Evolutionary conservation across 352 stramenopile genomes (phyloP).

Genomic region (Pseudoperonospora humuli): DNA sequence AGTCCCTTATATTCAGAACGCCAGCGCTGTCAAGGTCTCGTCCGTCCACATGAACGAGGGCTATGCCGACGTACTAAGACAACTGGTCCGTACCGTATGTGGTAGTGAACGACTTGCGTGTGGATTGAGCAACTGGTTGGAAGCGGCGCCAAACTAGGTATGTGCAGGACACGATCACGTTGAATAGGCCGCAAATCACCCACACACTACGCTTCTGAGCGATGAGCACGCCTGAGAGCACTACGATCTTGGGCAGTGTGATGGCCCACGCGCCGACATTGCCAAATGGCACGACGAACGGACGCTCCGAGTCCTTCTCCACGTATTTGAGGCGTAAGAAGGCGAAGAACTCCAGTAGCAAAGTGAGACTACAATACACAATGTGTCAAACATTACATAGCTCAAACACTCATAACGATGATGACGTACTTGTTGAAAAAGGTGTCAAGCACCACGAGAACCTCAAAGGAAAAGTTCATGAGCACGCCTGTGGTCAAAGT

Average conservation of each 20-base stretch:
- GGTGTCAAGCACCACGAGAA: slow-evolving; percentile 74
- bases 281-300: slow-evolving; percentile 68
- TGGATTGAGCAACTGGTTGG: slow-evolving; percentile 19
- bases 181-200: slow-evolving; percentile 68
- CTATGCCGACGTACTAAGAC: slow-evolving; percentile 24
- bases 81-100: slow-evolving; percentile 30
- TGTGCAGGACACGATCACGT: slow-evolving; percentile 39
- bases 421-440: slow-evolving; percentile 83
- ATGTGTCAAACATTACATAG: neutral
- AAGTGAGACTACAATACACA: slow-evolving; percentile 34
- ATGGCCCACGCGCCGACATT: slow-evolving; percentile 64
- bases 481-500: slow-evolving; percentile 63
- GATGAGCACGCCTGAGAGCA: slow-evolving; percentile 63
- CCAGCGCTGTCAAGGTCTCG: too few relatives aligned
- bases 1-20: too few relatives aligned
- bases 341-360: slow-evolving; percentile 79
- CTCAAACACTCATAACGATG: neutral
- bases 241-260: slow-evolving; percentile 74
- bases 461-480: slow-evolving; percentile 83
- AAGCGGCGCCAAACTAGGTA: slow-evolving; percentile 66
- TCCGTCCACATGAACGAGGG: too few relatives aligned
- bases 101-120: slow-evolving; percentile 4
- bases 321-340: slow-evolving; percentile 81
- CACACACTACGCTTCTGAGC: slow-evolving; percentile 59
- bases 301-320: slow-evolving; percentile 62